phyloP scores from a whole-genome alignment of 768 basidiomycete species.

The Candolleomyces eurysporus region DNA sequence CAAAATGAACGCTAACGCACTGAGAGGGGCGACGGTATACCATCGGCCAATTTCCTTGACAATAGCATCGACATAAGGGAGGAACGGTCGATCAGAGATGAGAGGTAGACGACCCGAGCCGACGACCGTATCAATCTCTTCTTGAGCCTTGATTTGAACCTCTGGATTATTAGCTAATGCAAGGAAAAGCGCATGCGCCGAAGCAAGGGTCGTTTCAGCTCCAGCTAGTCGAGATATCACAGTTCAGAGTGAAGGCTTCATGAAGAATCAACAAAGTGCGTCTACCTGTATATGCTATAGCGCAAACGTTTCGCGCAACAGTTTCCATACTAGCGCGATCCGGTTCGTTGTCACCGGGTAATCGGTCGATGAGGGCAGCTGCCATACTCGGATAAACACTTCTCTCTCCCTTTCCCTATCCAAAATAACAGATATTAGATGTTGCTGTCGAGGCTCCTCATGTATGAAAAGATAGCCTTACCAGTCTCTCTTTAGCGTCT shows the following conservation, averaged over 20 bases:
- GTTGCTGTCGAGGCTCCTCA: not conserved
- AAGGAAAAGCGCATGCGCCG: conserved; percentile 7
- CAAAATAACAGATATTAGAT: not conserved
- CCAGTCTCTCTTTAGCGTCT: not conserved
- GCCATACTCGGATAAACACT: conserved; percentile 3
- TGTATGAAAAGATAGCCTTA: not conserved
- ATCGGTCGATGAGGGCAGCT: not conserved
- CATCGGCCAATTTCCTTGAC: not conserved
- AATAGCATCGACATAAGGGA: not conserved
- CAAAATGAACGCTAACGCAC: not conserved
- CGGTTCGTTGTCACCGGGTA: not conserved
- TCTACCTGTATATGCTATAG: conserved; percentile 4
- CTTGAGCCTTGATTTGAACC: conserved; percentile 16
- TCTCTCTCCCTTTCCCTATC: not conserved
- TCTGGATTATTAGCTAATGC: conserved; percentile 13
- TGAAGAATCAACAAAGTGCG: not conserved
- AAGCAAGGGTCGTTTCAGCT: not conserved
- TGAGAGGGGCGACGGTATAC: not conserved
- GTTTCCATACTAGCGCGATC: not conserved
- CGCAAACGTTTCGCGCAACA: not conserved
- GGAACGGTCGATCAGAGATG: not conserved
- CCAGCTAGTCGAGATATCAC: not conserved
- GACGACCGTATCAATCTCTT: conserved; percentile 9
- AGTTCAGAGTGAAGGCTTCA: too few species aligned
- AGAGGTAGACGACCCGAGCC: not conserved